Conservation (phyloP, 2,329 filamentous ascomycete genomes). For the Cladosporium sp. region DNA sequence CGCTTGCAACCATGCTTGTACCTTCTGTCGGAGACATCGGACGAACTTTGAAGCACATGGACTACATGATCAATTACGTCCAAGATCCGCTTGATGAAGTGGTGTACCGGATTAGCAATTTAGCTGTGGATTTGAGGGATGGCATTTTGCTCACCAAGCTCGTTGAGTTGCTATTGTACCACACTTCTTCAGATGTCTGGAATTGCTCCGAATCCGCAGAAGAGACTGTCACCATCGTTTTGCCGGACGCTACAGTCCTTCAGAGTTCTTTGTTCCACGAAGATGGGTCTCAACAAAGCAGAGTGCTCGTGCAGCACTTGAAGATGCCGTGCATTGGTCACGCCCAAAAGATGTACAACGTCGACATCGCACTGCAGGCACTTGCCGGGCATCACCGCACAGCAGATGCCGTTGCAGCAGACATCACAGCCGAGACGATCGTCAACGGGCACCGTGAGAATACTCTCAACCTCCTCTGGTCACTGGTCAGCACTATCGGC, state of each 20-base stretch:
- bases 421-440: conserved; percentile 57
- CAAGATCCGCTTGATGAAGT: conserved; percentile 62
- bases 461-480: conserved; percentile 62
- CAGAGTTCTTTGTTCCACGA: conserved; percentile 36
- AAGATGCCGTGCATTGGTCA: conserved; percentile 59
- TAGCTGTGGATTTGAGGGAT: conserved; percentile 63
- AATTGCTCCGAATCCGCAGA: background rate
- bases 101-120: conserved; percentile 57
- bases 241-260: conserved; percentile 48
- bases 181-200: conserved; percentile 1
- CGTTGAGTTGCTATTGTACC: conserved; percentile 58
- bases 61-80: conserved; percentile 55
- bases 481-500: conserved; percentile 58
- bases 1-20: conserved; percentile 54
- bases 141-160: conserved; percentile 61
- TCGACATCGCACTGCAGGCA: conserved; percentile 57
- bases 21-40: conserved; percentile 60
- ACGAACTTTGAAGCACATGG: conserved; percentile 56
- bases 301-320: conserved; percentile 57
- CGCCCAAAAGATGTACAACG: conserved; percentile 60
- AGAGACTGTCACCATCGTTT: conserved; percentile 42
- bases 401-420: conserved; percentile 41
- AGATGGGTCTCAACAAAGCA: conserved; percentile 39
- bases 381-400: conserved; percentile 48
- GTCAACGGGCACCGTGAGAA: conserved; percentile 66